Evolutionary conservation across 2,329 filamentous ascomycete genomes (phyloP).

Genomic region (Pseudocercospora cruenta): DNA sequence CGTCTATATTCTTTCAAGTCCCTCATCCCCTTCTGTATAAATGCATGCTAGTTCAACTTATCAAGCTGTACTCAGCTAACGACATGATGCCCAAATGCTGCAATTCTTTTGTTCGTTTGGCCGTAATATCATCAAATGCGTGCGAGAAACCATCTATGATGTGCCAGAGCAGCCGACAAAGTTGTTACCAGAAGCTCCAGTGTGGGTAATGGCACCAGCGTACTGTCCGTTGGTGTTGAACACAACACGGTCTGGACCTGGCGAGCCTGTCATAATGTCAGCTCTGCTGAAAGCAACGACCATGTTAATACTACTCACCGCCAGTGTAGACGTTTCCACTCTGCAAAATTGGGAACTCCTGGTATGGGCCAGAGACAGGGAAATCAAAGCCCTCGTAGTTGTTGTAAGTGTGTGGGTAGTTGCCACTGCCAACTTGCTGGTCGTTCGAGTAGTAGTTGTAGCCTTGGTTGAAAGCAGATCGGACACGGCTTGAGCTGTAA

Average conservation of each 20-base stretch:
- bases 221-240: slow-evolving; percentile 61
- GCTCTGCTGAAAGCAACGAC: background rate
- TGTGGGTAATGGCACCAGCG: slow-evolving; percentile 71
- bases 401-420: slow-evolving; percentile 39
- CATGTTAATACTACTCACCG: too few relatives aligned
- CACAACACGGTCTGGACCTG: slow-evolving; percentile 68
- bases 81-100: background rate
- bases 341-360: slow-evolving; percentile 64
- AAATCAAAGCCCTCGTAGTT: slow-evolving; percentile 57
- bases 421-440: slow-evolving; percentile 41
- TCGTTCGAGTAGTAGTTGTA: slow-evolving; percentile 52
- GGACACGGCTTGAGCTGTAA: slow-evolving; percentile 57
- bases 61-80: background rate
- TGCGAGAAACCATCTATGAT: slow-evolving; percentile 24
- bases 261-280: slow-evolving; percentile 50
- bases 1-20: background rate
- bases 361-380: slow-evolving; percentile 59
- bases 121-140: background rate
- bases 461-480: slow-evolving; percentile 55
- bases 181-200: slow-evolving; percentile 67
- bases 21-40: background rate
- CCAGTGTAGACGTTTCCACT: slow-evolving; percentile 56
- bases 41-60: background rate
- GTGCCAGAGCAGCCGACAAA: slow-evolving; percentile 65
- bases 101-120: background rate